Evolutionary conservation across 257 asterid genomes (phyloP).

Genomic region (Ocimum tenuiflorum): DNA sequence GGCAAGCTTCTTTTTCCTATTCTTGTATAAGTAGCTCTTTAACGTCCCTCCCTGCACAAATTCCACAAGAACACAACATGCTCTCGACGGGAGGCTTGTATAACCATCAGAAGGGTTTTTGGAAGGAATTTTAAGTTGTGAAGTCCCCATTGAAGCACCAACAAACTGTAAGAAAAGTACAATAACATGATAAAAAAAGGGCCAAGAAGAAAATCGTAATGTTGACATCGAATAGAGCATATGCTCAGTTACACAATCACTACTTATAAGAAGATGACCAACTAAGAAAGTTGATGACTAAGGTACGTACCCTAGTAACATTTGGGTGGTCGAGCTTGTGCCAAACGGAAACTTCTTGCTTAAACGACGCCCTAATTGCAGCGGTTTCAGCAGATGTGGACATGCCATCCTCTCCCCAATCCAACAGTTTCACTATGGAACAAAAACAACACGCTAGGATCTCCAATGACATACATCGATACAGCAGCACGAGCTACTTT

Average conservation of each 20-base stretch:
- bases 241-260: no score
- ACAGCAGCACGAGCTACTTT: no score
- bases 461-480: no score
- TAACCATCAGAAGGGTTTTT: conserved; percentile 47
- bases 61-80: conserved; percentile 76
- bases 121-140: conserved; percentile 61
- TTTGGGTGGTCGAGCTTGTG: conserved; percentile 80
- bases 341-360: conserved; percentile 85
- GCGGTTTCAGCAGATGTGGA: conserved; percentile 61
- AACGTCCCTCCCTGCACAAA: conserved; percentile 64
- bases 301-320: conserved; percentile 39
- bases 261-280: no score
- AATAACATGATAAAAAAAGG: no score
- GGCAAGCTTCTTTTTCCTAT: conserved; percentile 65
- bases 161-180: conserved; percentile 37
- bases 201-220: no score
- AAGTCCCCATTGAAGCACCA: conserved; percentile 87
- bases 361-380: conserved; percentile 61
- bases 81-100: conserved; percentile 50
- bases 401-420: conserved; percentile 77
- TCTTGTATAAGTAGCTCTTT: conserved; percentile 51
- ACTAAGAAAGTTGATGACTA: neutral
- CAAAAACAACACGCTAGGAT: no score
- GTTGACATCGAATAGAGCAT: no score
- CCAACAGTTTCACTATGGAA: conserved; percentile 62